Evolutionary conservation across 2,329 filamentous ascomycete species (phyloP), one percentile per base, ranked within the genome.

Genomic region (Alternaria angustiovoidea): DNA sequence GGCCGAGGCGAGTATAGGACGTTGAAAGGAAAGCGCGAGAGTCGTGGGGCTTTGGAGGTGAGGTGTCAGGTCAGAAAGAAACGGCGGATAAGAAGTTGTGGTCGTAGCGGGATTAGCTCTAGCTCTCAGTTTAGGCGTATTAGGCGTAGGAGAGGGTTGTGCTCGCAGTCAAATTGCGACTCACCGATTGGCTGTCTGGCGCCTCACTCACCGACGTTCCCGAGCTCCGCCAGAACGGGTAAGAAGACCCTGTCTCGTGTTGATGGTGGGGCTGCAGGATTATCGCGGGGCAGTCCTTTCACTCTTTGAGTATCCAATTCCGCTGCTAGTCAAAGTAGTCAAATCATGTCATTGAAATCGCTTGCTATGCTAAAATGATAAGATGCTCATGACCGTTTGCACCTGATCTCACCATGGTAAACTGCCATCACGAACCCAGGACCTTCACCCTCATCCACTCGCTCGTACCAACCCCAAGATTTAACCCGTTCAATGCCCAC

Each of bases 381-480:
- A 16, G 9, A 48, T 54, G 42, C 22, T 39, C 14, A 30, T 52
- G 5, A 34, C 28, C 11, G 7, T 24, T 18, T 53, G 22, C 14
- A 30, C 30, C 18, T 39, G 30, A 20, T 46, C 26, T 7, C 22
- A 22, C 60, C 28, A 39, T 16, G 11, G 16, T 51, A 4, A 51
- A 14, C 44, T 5, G 6, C 32, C 16, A 8, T 60, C 34, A 71
- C n/a, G 71, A 75, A 22, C 72, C 73, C 63, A 96, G 80, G 64
- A 90, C 87, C 79, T 91, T 91, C 18, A 89, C 87, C 80, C 91
- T 91, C 88, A 95, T 93, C 93, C 92, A 96, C 77, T 96, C 93
- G 66, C 91, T 93, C 41, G 92, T 94, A 4, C 91, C 89, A 41
- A 95, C 84, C 1, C 92, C 91, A 53, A 96, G 78, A 72, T 95